Base-by-base conservation (phyloP, 768 basidiomycete genomes). In the Pleurotus salmoneostramineus region DNA sequence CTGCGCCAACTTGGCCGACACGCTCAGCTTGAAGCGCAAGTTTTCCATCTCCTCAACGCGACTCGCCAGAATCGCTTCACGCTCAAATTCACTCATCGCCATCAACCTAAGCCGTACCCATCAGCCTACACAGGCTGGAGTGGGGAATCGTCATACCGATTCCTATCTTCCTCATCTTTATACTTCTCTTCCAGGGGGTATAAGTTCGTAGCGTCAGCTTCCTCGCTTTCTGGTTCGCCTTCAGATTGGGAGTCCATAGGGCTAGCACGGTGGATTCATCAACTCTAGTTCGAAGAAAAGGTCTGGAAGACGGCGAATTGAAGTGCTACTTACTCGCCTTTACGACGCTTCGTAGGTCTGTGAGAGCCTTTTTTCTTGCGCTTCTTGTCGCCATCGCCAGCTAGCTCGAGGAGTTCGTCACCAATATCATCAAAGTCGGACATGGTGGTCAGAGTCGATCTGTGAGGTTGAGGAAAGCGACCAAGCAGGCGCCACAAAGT, bases 161-260 rank as follows among this genome's bases (percentile, higher is more conserved):
- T 81, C 65, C 89, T 83, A 71, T 98, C 96, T 10, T 76, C 80
- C 64, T 93, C 93, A 66, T 97, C 87, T 58, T 81, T 82, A 67
- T 91, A 98, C 71, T 93, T 92, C 50, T 93, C 94, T 65, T 98
- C 96, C 10, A 97, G 74, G 0, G 94, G 95, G 68, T 93, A 98
- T 3, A 86, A 87, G 62, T 92, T 88, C 21, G 21, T 27, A 11
- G 59, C 57, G 4, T 77, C 79, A 33, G 80, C 81, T 56, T 82
- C 83, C 63, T 90, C 89, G 59, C 83, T 87, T 64, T 90, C 88
- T 8, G 80, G 78, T 17, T 72, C 80, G 42, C 81, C 84, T 14
- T 86, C 84, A 35, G 82, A 81, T 34, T 80, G 76, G 35, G 70
- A 72, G 51, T 72, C 71, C 65, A 70, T 61, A 11, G 73, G 74